Evolutionary conservation across 176 grass and related monocot genomes (phyloP), one percentile per base, ranked within the genome.

Genomic region (Triticum urartu): DNA sequence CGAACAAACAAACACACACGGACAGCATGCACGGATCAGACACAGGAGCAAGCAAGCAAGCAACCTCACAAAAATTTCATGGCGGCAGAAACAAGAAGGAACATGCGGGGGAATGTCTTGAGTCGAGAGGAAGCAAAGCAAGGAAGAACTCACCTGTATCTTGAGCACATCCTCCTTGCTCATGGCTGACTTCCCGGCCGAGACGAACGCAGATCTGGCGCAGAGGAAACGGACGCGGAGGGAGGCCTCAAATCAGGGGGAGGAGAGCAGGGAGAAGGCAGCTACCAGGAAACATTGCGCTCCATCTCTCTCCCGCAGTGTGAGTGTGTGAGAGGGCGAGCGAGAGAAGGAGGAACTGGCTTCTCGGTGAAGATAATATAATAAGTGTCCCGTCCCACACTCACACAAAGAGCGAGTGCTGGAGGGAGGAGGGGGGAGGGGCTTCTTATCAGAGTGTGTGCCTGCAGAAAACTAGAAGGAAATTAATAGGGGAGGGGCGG

Each of bases 111-210:
- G 45, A 75, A 75, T 75, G 72, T 75, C 9, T 82, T 38, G 68
- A 72, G 74, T 60, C 0, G 9, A 66, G 64, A 86, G 34, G 80
- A 87, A 92, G 82, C 75, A 75, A 94, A 54, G 33, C 18, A 24
- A 34, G 18, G 30, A 3, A 15, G 73, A 60, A 48, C 63, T 71
- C 4, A 92, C 93, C 90, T 95, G 90, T 70, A 92, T 88, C 89
- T 90, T 92, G 90, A 95, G 86, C 50, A 88, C 45, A 6, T 95
- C 90, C 63, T 92, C 88, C 86, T 92, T 92, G 88, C 93, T 95
- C 93, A 95, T 95, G 65, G 50, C 68, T 90, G 75, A 85, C 74
- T 58, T 52, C 67, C 68, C 36, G 34, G 40, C 84, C 20, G 64
- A 79, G 40, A 43, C 9, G 38, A 40, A 62, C 79, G 81, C 84